Base-by-base conservation (phyloP, 1,139 yeast genomes). In the Spathaspora jeffriesii region DNA sequence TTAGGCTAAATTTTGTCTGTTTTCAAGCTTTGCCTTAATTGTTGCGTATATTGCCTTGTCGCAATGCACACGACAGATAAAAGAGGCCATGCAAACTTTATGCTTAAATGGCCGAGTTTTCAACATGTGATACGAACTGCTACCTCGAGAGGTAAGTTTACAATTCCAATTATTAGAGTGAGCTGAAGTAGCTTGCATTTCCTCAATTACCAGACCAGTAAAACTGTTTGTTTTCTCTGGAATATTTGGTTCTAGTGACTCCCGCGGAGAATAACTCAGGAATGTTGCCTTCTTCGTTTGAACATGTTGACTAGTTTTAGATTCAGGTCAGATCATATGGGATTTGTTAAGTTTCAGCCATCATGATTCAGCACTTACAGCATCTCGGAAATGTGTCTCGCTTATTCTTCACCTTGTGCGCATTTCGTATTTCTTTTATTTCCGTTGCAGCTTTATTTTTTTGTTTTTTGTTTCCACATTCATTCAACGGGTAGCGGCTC, bases 341-440 rank as follows among this genome's bases (percentile, higher is more conserved):
- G 10, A 10, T 25, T 25, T 25, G 9, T 13, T 4, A 25, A 25
- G 11, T n/a, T 30, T 30, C 15, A n/a, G 13, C 7, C 14, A 30
- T 8, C 7, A 30, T n/a, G n/a, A 14, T 13, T n/a, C n/a, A 6
- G 17, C 4, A 30, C 32, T 4, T 5, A 30, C 4, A 25, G 9
- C 13, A 8, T 32, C 14, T 32, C 37, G 37, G 37, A 32, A 32
- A 32, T 32, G 21, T 17, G 37, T 32, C 37, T 32, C 37, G 37
- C 37, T 15, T 32, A 32, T 32, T 28, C 6, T 28, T 14, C 13
- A 3, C n/a, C n/a, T 28, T 28, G 32, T 28, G 32, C 8, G 17
- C 32, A n/a, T 8, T 27, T 27, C 13, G 38, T 8, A 34, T 14
- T 17, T 18, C 25, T 36, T 36, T 21, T 36, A 14, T 31, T 36